phyloP scores from a whole-genome alignment of 768 basidiomycete species.

The Lactifluus pinguis region DNA sequence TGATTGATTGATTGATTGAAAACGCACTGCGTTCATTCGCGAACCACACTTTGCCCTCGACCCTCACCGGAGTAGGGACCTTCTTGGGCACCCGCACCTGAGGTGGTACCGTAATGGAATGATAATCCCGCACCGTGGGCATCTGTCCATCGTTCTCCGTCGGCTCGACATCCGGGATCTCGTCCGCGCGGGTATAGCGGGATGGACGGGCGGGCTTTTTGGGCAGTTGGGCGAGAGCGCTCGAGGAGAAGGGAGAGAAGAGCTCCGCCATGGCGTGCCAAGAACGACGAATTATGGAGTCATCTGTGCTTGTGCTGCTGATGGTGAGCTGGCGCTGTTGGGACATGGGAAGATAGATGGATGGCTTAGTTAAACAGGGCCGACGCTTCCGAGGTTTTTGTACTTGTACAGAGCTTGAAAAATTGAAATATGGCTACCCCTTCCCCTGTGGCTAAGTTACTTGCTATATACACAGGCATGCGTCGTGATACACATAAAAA shows the following conservation, averaged over 20 bases:
- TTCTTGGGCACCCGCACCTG: conserved; percentile 75
- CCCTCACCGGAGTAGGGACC: conserved; percentile 69
- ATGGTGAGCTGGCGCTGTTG: neutral
- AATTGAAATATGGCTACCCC: no score
- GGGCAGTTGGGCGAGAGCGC: conserved; percentile 46
- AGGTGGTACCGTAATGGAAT: conserved; percentile 58
- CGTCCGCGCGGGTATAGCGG: conserved; percentile 61
- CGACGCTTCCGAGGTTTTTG: neutral
- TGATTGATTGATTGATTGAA: neutral
- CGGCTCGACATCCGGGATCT: conserved; percentile 53
- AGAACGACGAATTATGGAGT: conserved; percentile 42
- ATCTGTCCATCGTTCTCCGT: conserved; percentile 40
- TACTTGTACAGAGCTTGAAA: neutral
- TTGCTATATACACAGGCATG: no score
- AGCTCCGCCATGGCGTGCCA: conserved; percentile 53
- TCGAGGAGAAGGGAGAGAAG: conserved; percentile 59
- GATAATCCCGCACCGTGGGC: conserved; percentile 64
- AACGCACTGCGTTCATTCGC: conserved; percentile 84
- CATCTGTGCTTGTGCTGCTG: conserved; percentile 18
- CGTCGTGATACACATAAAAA: no score
- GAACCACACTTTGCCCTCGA: conserved; percentile 96
- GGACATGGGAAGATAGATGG: neutral
- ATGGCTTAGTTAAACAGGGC: no score
- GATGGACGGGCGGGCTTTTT: conserved; percentile 29
- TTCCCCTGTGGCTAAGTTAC: no score